phyloP scores from a whole-genome alignment of 148 eudicot genomes.

The Chenopodium album region DNA sequence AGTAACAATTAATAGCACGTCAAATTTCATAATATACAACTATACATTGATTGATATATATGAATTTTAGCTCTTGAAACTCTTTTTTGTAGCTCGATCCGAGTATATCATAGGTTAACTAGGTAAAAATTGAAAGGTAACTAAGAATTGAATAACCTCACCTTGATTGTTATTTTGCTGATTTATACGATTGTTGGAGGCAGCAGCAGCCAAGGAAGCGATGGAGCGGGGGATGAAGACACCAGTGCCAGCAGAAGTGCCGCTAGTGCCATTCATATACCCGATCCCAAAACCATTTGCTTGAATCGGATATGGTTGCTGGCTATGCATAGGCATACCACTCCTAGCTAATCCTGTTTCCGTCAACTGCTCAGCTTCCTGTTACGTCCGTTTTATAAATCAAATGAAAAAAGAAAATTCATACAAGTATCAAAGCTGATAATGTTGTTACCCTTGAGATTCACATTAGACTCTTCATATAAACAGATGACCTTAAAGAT shows the following conservation, averaged over 20 bases:
- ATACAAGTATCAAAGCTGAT: too few species aligned
- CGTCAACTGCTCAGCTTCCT: constrained; percentile 7
- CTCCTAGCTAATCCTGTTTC: constrained; percentile 8
- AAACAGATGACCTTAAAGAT: too few species aligned
- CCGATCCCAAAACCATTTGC: not conserved
- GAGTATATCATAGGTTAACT: not conserved
- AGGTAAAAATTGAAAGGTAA: too few species aligned
- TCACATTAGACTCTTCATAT: too few species aligned
- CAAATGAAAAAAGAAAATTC: not conserved
- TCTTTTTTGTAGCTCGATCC: not conserved
- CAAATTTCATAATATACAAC: too few species aligned
- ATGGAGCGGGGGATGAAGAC: constrained; percentile 31
- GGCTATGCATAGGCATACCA: constrained; percentile 10
- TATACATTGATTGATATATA: too few species aligned
- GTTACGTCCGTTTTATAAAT: not conserved
- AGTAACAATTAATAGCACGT: too few species aligned
- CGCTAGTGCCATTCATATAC: not conserved
- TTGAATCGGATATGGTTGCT: constrained; percentile 13
- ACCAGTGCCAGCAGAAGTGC: constrained; percentile 26
- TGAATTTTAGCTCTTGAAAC: too few species aligned
- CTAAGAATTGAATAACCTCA: not conserved
- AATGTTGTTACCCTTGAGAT: too few species aligned
- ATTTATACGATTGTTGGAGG: not conserved
- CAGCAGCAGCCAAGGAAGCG: not conserved
- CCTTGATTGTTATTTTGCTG: not conserved